A percentile compares a stretch with the other conserved stretches of the same genome.
phyloP scores from a whole-genome alignment of 306 rosid species.

The Castanospermum australe region DNA sequence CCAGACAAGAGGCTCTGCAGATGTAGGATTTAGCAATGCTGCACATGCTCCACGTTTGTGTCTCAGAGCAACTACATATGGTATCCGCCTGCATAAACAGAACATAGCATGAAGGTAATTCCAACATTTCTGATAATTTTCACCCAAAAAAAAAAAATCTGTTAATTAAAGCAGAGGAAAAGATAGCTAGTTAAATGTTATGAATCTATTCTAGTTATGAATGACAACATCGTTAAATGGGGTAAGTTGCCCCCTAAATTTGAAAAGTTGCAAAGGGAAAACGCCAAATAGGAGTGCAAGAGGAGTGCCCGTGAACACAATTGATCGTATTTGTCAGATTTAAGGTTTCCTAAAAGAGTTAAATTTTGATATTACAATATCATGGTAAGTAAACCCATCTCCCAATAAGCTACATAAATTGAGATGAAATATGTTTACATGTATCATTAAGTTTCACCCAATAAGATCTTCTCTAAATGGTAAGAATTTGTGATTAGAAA shows the following conservation, averaged over 20 bases:
- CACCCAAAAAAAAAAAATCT: too few relatives aligned
- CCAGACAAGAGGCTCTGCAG: conserved; percentile 98
- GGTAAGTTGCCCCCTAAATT: background rate
- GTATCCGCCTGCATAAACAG: conserved; percentile 73
- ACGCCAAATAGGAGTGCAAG: background rate
- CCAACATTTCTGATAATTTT: background rate
- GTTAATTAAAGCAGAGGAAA: background rate
- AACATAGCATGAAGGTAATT: conserved; percentile 1
- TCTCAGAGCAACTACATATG: conserved; percentile 80
- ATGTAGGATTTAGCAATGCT: conserved; percentile 81
- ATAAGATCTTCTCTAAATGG: background rate
- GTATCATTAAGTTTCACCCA: background rate
- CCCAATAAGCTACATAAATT: background rate
- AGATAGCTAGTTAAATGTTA: background rate
- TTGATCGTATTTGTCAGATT: background rate
- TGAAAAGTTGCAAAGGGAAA: conserved; percentile 4
- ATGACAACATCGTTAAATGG: background rate
- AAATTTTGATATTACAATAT: background rate
- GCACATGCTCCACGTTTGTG: conserved; percentile 78
- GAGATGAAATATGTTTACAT: background rate
- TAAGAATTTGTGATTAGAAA: background rate
- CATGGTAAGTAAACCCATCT: background rate
- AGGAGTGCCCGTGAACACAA: conserved; percentile 1
- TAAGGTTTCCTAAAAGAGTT: background rate
- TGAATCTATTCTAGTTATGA: background rate